A percentile compares a stretch with the other conserved stretches of the same genome.
These are phyloP conservation scores for Spinacia oleracea DNA, from an alignment of 179 eudicot genomes.

Conservation along the genomic window DNA sequence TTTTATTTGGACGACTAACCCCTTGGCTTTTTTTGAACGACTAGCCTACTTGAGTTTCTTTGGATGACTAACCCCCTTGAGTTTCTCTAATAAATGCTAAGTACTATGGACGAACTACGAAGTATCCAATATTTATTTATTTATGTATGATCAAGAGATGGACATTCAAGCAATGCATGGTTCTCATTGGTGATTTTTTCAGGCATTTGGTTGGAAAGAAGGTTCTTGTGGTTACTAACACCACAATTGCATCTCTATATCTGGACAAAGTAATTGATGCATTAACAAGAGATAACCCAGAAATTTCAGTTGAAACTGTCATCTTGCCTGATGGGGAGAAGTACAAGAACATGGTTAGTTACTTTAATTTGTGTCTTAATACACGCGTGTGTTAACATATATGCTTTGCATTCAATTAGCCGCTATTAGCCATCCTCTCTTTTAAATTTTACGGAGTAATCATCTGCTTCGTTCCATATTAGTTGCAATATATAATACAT, in stretches of 20 bases:
- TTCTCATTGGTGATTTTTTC: slow-evolving; percentile 10
- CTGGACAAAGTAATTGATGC: slow-evolving; percentile 83
- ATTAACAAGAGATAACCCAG: slow-evolving; percentile 75
- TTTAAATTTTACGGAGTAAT: neutral
- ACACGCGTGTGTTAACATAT: too few relatives aligned
- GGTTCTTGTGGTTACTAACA: slow-evolving; percentile 92
- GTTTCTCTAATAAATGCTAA: too few relatives aligned
- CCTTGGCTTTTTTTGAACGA: too few relatives aligned
- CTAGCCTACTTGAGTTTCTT: too few relatives aligned
- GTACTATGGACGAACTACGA: too few relatives aligned
- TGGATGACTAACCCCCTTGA: too few relatives aligned
- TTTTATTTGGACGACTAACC: too few relatives aligned
- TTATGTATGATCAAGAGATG: too few relatives aligned
- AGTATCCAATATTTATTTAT: too few relatives aligned
- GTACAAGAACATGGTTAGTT: slow-evolving; percentile 82
- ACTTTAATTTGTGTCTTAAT: too few relatives aligned
- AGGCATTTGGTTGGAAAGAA: slow-evolving; percentile 94
- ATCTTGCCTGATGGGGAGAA: slow-evolving; percentile 92
- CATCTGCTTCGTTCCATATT: neutral
- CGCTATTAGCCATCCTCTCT: neutral
- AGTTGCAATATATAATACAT: neutral
- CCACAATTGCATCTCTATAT: slow-evolving; percentile 82
- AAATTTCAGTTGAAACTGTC: slow-evolving; percentile 72
- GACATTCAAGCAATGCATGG: neutral
- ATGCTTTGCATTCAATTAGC: too few relatives aligned